Percentiles rank a stretch among this genome's conserved stretches.
These are phyloP conservation scores for Diaporthe sp. DNA, from an alignment of 2,329 filamentous ascomycete genomes.

Conservation along the genomic window DNA sequence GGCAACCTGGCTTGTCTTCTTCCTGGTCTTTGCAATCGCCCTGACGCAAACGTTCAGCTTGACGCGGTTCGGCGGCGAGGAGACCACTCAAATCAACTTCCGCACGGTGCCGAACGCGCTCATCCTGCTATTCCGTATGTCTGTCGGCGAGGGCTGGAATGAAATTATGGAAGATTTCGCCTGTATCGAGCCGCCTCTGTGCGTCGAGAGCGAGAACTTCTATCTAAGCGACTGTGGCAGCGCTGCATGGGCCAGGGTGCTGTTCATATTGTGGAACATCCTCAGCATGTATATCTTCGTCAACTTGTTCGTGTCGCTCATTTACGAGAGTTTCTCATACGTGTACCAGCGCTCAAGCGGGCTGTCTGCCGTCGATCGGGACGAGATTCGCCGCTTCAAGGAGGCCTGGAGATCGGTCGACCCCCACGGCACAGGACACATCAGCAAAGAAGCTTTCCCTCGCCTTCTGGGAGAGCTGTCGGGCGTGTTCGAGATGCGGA, in stretches of 20 bases:
- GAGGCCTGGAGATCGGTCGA: slow-evolving; percentile 98
- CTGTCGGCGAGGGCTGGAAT: slow-evolving; percentile 97
- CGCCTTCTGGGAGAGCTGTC: slow-evolving; percentile 91
- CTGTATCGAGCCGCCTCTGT: slow-evolving; percentile 82
- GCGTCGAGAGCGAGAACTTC: slow-evolving; percentile 79
- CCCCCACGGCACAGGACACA: slow-evolving; percentile 90
- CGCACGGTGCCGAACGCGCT: slow-evolving; percentile 93
- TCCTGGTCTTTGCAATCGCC: slow-evolving; percentile 95
- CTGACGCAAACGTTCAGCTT: slow-evolving; percentile 96
- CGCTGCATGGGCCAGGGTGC: slow-evolving; percentile 84
- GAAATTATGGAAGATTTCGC: slow-evolving; percentile 96
- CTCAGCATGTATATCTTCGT: slow-evolving; percentile 99
- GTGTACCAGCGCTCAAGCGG: slow-evolving; percentile 97
- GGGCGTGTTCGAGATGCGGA: slow-evolving; percentile 96
- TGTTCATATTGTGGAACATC: slow-evolving; percentile 98
- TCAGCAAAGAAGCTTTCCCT: slow-evolving; percentile 90
- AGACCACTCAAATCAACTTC: slow-evolving; percentile 88
- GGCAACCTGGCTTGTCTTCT: slow-evolving; percentile 97
- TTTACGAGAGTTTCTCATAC: slow-evolving; percentile 99
- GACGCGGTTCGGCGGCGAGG: slow-evolving; percentile 84
- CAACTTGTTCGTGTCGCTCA: slow-evolving; percentile 96
- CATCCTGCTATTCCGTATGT: slow-evolving; percentile 93
- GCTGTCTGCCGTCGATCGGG: slow-evolving; percentile 89
- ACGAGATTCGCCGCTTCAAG: slow-evolving; percentile 97
- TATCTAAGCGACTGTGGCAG: slow-evolving; percentile 95